phyloP scores from a whole-genome alignment of 352 stramenopile species.

The Aphanomyces invadans region DNA sequence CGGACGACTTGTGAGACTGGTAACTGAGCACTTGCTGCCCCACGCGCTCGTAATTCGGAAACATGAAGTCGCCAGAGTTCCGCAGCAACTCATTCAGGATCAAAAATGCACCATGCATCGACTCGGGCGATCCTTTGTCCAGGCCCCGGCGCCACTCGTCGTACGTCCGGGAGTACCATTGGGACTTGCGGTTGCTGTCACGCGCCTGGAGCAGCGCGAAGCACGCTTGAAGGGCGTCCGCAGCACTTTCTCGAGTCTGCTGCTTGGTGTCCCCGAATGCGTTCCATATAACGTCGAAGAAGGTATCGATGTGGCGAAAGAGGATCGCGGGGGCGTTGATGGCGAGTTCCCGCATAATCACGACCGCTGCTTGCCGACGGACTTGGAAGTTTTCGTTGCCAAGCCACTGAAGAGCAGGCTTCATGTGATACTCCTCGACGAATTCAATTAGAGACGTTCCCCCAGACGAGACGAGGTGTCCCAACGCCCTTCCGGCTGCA shows the following conservation, averaged over 20 bases:
- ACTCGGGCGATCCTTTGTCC: conserved; percentile 63
- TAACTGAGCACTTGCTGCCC: conserved; percentile 68
- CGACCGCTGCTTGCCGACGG: conserved; percentile 69
- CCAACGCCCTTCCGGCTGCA: conserved; percentile 65
- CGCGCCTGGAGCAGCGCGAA: conserved; percentile 83
- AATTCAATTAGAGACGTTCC: conserved; percentile 84
- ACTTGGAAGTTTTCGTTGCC: conserved; percentile 87
- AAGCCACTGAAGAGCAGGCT: conserved; percentile 79
- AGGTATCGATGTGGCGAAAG: conserved; percentile 84
- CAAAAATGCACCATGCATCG: conserved; percentile 70
- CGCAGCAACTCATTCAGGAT: conserved; percentile 82
- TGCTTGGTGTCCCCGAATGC: conserved; percentile 80
- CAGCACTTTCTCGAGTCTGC: conserved; percentile 68
- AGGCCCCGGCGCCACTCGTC: conserved; percentile 72
- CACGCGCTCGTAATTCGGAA: conserved; percentile 66
- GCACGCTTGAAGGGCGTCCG: conserved; percentile 74
- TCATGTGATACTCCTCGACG: conserved; percentile 84
- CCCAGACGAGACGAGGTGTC: conserved; percentile 82
- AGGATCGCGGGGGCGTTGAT: conserved; percentile 80
- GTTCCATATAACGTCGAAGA: conserved; percentile 87
- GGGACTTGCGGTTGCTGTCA: conserved; percentile 79
- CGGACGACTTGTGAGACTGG: conserved; percentile 69
- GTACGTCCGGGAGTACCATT: conserved; percentile 69
- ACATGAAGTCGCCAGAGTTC: conserved; percentile 86
- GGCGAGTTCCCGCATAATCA: conserved; percentile 81